Base-by-base conservation (phyloP, 495 filamentous ascomycete species). In the Daldinia caldariorum region DNA sequence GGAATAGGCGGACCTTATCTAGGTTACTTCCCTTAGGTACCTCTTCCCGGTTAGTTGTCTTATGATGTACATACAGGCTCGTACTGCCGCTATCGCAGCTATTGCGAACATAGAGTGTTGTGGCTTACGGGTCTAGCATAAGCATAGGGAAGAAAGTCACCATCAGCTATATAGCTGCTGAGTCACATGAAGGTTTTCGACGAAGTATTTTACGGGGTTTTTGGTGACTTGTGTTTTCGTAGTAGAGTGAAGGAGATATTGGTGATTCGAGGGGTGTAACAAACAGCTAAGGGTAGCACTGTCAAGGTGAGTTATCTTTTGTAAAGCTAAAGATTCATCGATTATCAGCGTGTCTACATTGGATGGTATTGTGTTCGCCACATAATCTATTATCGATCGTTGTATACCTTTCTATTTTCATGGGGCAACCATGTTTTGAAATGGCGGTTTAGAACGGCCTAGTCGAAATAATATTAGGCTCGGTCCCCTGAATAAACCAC, bases 141-240 rank as follows among this genome's bases (percentile, higher is more conserved):
- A 4, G 58, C 38, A 37, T 50, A 61, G 43, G 31, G 43, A 39
- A 13, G 9, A 38, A 53, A 51, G 12, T 53, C 49, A 39, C 53
- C 14, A 51, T 39, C 43, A 39, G 59, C 59, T 32, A 22, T 35
- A 29, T 8, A 13, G 59, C 43, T 61, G 59, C n/a, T 61, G 50
- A 35, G 34, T 35, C 6, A 5, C 10, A 3, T 34, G 0, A 3
- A 6, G 5, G 29, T 45, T 59, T 26, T 26, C 26, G 26, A 26
- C 26, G 3, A 1, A 26, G 26, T 26, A 3, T 26, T 26, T 26
- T 26, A 26, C 3, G 26, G 26, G 26, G 1, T 29, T 47, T 16
- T 14, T 16, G 10, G 10, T 10, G 13, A 41, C 9, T 7, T 5
- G 34, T 35, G 34, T 35, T 35, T 35, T 35, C 6, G 5, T 35